These are phyloP conservation scores for Oemleria cerasiformis DNA, from an alignment of 306 rosid genomes.

Conservation along the genomic window DNA sequence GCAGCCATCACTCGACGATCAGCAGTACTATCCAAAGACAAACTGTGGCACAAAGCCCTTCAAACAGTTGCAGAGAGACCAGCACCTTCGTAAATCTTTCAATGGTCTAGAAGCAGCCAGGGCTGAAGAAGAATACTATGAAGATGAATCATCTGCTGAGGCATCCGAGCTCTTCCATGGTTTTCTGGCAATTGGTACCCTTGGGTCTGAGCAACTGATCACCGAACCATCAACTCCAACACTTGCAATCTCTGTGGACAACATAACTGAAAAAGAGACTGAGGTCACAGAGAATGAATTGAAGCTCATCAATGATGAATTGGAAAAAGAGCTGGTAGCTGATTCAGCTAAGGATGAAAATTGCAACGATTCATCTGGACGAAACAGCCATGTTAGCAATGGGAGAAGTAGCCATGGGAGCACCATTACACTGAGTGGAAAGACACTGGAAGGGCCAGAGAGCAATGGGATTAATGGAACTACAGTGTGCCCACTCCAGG, in stretches of 20 bases:
- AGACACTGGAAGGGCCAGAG: constrained; percentile 52
- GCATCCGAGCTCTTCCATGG: constrained; percentile 83
- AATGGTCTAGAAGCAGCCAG: constrained; percentile 62
- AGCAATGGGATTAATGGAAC: constrained; percentile 47
- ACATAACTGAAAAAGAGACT: constrained; percentile 80
- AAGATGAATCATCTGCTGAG: constrained; percentile 46
- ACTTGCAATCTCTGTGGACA: constrained; percentile 66
- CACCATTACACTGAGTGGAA: constrained; percentile 73
- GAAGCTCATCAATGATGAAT: constrained; percentile 80
- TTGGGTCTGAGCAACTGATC: constrained; percentile 62
- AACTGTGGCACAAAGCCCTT: constrained; percentile 48
- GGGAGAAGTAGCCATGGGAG: constrained; percentile 90
- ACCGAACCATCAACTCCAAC: constrained; percentile 71
- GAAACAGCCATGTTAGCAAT: constrained; percentile 80
- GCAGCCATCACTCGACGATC: constrained; percentile 71
- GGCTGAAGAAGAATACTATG: constrained; percentile 53
- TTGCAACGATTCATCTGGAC: constrained; percentile 69
- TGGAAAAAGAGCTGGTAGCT: constrained; percentile 79
- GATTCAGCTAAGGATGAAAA: constrained; percentile 64
- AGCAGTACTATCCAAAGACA: constrained; percentile 55
- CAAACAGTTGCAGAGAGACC: constrained; percentile 56
- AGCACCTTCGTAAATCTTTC: constrained; percentile 60
- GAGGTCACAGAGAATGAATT: constrained; percentile 84
- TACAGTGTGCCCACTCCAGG: constrained; percentile 75
- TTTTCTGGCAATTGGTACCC: constrained; percentile 92